These are phyloP conservation scores for Monilinia fructicola DNA, from an alignment of 2,329 filamentous ascomycete genomes.

Conservation along the genomic window DNA sequence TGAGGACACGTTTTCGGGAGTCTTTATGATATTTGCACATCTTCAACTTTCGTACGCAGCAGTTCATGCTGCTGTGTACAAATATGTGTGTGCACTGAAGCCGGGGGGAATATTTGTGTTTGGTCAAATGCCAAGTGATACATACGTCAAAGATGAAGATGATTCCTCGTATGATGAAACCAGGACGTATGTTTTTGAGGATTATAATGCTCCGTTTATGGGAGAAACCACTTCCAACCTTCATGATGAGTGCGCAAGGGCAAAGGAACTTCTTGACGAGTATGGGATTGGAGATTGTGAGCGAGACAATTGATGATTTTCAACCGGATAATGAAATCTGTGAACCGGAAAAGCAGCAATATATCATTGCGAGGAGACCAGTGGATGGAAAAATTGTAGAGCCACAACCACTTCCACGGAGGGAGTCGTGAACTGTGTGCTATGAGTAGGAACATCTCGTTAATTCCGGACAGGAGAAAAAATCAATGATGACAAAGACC, in stretches of 20 bases:
- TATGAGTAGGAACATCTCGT: too few relatives aligned
- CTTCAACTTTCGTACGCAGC: constrained; percentile 36
- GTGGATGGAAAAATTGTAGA: constrained; percentile 4
- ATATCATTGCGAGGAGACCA: constrained; percentile 25
- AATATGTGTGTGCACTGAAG: constrained; percentile 32
- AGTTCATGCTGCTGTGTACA: constrained; percentile 34
- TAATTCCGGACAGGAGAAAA: too few relatives aligned
- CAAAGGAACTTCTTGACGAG: constrained; percentile 31
- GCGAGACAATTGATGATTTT: constrained; percentile 31
- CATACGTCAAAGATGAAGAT: constrained; percentile 34
- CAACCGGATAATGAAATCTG: constrained; percentile 32
- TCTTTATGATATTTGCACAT: constrained; percentile 40
- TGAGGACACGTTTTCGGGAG: constrained; percentile 32
- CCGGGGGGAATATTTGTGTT: constrained; percentile 36
- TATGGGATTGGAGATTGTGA: constrained; percentile 35
- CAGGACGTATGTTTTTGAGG: constrained; percentile 33
- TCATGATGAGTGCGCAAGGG: constrained; percentile 33
- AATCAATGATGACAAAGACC: too few relatives aligned
- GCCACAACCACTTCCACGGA: constrained; percentile 21
- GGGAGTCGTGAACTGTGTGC: too few relatives aligned
- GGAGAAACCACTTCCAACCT: constrained; percentile 32
- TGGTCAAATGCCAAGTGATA: constrained; percentile 37
- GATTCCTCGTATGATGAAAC: constrained; percentile 38
- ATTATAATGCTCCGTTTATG: constrained; percentile 34
- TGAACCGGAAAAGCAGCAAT: constrained; percentile 25